A percentile compares a stretch with the other conserved stretches of the same genome.
Conservation (phyloP, 495 filamentous ascomycete species). For the Xylaria cubensis region DNA sequence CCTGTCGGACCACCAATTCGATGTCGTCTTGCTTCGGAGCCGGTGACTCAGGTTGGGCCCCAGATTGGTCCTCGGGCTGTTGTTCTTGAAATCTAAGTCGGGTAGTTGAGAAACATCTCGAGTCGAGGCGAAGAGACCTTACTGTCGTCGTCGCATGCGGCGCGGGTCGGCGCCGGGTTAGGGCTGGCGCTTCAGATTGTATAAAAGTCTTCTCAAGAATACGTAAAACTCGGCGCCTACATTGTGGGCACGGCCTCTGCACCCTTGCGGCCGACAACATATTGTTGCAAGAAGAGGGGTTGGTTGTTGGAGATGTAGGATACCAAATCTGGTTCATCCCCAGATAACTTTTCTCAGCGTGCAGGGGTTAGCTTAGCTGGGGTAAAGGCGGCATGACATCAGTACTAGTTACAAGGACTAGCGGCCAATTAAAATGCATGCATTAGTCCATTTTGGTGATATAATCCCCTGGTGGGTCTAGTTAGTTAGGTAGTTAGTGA, state of each 20-base stretch:
- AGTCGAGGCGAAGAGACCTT: constrained; percentile 30
- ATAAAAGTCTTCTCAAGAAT: constrained; percentile 51
- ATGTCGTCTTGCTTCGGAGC: constrained; percentile 43
- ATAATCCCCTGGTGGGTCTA: not conserved
- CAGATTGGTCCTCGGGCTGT: not conserved
- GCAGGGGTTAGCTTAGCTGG: not conserved
- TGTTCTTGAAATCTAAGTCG: constrained; percentile 35
- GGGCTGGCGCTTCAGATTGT: constrained; percentile 24
- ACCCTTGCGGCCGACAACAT: constrained; percentile 58
- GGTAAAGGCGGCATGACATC: not conserved
- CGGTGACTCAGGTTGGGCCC: constrained; percentile 14
- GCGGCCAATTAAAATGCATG: not conserved
- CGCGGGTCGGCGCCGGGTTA: constrained; percentile 17
- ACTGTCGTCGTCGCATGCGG: constrained; percentile 23
- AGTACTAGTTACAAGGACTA: not conserved
- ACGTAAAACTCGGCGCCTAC: constrained; percentile 54
- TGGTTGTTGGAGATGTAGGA: not conserved
- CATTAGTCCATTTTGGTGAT: not conserved
- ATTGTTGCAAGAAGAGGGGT: constrained; percentile 6
- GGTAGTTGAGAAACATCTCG: constrained; percentile 50
- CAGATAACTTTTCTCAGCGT: not conserved
- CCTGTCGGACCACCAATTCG: constrained; percentile 70
- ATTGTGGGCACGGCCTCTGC: constrained; percentile 55
- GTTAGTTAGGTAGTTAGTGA: no score
- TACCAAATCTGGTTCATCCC: not conserved